phyloP scores from a whole-genome alignment of 345 rosid species.

The Pistacia vera region DNA sequence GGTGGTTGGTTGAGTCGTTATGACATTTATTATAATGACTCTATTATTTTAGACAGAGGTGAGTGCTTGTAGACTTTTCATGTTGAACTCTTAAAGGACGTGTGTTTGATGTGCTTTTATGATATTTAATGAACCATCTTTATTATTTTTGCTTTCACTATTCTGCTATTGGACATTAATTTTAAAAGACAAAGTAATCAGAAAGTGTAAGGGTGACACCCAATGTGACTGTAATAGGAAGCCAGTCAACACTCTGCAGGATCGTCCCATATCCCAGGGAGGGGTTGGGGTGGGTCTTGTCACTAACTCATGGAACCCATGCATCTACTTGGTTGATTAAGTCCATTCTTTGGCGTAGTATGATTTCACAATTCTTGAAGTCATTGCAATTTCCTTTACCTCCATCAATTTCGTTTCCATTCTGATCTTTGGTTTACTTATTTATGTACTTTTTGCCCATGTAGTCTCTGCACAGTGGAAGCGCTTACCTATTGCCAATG shows the following conservation, averaged over 20 bases:
- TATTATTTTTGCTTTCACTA: background rate
- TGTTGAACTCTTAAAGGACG: background rate
- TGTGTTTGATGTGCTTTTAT: background rate
- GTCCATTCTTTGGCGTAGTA: background rate
- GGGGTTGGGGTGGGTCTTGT: background rate
- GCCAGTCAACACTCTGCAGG: too few relatives aligned
- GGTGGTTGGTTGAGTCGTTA: conserved; percentile 99
- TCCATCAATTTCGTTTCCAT: conserved; percentile 12
- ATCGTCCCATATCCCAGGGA: too few relatives aligned
- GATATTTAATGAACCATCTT: background rate
- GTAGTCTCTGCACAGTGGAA: conserved; percentile 96
- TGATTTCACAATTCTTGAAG: conserved; percentile 10
- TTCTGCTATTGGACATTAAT: background rate
- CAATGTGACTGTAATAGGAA: too few relatives aligned
- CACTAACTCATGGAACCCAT: background rate
- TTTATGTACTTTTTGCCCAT: conserved; percentile 9
- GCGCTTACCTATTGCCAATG: conserved; percentile 66
- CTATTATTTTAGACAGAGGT: conserved; percentile 89
- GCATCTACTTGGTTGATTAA: background rate
- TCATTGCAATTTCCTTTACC: background rate
- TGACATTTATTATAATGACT: conserved; percentile 89
- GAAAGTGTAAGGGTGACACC: too few relatives aligned
- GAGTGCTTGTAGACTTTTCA: conserved; percentile 27
- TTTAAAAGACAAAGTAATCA: background rate
- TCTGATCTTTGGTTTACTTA: background rate